Conservation (phyloP, 352 stramenopile genomes). For the Phytophthora quininea region DNA sequence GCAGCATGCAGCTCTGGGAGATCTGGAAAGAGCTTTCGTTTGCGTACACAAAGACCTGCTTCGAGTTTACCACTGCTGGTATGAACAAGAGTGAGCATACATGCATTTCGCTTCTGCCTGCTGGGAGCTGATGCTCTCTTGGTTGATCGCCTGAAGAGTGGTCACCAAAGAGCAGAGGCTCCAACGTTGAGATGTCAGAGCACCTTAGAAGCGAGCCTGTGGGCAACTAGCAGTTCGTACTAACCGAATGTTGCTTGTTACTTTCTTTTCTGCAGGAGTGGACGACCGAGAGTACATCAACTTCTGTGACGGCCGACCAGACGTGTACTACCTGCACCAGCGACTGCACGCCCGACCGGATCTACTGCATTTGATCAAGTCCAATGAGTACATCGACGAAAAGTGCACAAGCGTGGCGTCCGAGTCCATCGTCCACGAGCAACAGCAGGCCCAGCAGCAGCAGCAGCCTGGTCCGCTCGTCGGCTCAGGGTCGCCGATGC, state of each 20-base stretch:
- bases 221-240: slow-evolving; percentile 10
- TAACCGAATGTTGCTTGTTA: slow-evolving; percentile 26
- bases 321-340: slow-evolving; percentile 86
- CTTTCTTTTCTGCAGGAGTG: slow-evolving; percentile 50
- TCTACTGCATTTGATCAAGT: slow-evolving; percentile 81
- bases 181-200: slow-evolving; percentile 17
- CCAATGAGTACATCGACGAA: slow-evolving; percentile 84
- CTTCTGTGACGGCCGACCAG: slow-evolving; percentile 72
- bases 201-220: not conserved
- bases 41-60: slow-evolving; percentile 84
- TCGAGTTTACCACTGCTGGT: slow-evolving; percentile 84
- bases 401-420: slow-evolving; percentile 70
- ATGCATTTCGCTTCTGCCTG: slow-evolving; percentile 38
- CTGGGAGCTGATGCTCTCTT: slow-evolving; percentile 22
- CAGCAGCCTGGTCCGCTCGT: slow-evolving; percentile 36
- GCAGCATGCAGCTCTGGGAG: slow-evolving; percentile 82
- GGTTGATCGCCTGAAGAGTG: not conserved
- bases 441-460: slow-evolving; percentile 37
- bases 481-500: slow-evolving; percentile 31
- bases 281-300: slow-evolving; percentile 83
- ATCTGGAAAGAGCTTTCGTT: slow-evolving; percentile 87
- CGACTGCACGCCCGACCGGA: slow-evolving; percentile 74
- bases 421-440: slow-evolving; percentile 46
- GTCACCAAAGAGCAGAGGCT: slow-evolving; percentile 12
- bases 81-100: slow-evolving; percentile 75